These are phyloP conservation scores for Phytopythium boreale DNA, from an alignment of 352 stramenopile species.

Conservation along the genomic window DNA sequence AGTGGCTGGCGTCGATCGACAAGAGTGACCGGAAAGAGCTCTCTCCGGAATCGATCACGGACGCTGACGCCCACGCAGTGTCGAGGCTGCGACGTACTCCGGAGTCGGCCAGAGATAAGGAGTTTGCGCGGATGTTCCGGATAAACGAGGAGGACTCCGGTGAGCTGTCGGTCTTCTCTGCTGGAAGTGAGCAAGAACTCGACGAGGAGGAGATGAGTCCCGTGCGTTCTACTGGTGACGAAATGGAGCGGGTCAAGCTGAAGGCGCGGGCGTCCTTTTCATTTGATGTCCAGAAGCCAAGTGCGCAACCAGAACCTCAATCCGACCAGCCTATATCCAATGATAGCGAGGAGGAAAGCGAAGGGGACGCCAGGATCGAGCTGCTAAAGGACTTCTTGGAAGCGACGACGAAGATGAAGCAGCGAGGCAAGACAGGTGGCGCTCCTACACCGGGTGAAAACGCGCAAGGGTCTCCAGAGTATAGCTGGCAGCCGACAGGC, in stretches of 20 bases:
- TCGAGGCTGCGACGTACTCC: too few species aligned
- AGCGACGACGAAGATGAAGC: neutral
- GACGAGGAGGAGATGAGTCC: neutral
- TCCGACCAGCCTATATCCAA: neutral
- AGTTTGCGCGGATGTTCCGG: conserved; percentile 46
- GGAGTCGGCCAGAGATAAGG: conserved; percentile 7
- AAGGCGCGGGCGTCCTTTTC: neutral
- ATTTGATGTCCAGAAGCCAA: neutral
- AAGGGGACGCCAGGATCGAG: neutral
- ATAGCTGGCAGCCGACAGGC: neutral
- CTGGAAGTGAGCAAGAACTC: conserved; percentile 27
- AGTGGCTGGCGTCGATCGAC: conserved; percentile 56
- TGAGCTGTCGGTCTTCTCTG: conserved; percentile 36
- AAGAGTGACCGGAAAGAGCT: conserved; percentile 27
- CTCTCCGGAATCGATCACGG: neutral
- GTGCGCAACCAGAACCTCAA: neutral
- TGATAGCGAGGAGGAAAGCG: neutral
- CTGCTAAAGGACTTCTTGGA: conserved; percentile 1
- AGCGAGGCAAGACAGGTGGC: neutral
- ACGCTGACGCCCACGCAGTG: neutral
- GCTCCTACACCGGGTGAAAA: neutral
- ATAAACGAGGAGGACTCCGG: conserved; percentile 29
- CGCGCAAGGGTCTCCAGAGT: neutral
- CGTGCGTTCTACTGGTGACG: neutral
- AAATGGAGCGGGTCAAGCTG: neutral